Conservation (phyloP, 169 alveolate species). For the Perkinsus olseni region DNA sequence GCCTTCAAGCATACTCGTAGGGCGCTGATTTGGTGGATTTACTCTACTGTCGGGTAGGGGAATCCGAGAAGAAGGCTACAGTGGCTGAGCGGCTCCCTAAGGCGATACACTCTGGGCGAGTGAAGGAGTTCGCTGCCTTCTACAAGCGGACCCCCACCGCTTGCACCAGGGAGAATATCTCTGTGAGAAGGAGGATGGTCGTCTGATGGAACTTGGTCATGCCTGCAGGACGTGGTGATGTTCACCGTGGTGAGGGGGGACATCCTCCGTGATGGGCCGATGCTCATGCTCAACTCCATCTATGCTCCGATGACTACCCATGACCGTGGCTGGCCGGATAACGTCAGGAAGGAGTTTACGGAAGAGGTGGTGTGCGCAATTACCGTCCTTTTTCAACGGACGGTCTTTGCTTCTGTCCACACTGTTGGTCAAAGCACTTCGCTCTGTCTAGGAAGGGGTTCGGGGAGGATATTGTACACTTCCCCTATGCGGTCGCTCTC, state of each 20-base stretch:
- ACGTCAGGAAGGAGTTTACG: conserved; percentile 76
- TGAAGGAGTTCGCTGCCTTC: conserved; percentile 28
- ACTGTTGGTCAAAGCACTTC: too few species aligned
- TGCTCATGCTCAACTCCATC: conserved; percentile 21
- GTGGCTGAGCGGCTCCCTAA: background rate
- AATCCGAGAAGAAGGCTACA: background rate
- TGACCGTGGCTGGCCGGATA: conserved; percentile 78
- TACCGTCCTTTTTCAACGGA: too few species aligned
- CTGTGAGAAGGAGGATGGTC: background rate
- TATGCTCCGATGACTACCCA: conserved; percentile 19
- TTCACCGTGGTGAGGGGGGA: background rate
- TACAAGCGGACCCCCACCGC: conserved; percentile 21
- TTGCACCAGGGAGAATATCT: conserved; percentile 1
- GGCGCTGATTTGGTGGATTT: background rate
- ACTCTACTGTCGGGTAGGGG: background rate
- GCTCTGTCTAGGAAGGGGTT: too few species aligned
- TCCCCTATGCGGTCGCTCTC: too few species aligned
- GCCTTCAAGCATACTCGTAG: background rate
- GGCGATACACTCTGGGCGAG: conserved; percentile 11
- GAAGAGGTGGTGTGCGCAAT: conserved; percentile 29
- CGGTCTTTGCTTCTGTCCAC: too few species aligned
- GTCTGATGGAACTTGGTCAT: too few species aligned
- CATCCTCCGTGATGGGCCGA: background rate
- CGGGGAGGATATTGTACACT: too few species aligned
- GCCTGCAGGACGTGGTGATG: conserved; percentile 14